Base-by-base conservation (phyloP, 1,139 yeast genomes). In the Hanseniaspora gamundiae region DNA sequence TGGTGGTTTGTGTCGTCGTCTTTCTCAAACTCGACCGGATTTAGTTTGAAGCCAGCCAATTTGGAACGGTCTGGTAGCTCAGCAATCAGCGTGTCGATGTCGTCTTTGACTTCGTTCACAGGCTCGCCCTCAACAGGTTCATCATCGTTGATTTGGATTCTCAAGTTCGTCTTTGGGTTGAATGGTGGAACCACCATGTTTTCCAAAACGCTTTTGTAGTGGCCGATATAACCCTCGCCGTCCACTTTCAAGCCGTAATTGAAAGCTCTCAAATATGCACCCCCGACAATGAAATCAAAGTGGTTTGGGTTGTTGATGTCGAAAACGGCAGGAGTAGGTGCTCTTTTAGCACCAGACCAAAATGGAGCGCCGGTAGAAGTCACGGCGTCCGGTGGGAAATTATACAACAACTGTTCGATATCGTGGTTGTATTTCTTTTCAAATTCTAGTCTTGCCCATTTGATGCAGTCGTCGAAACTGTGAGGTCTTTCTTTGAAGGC, bases 291-390 rank as follows among this genome's bases (percentile, higher is more conserved):
- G 55, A 88, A 91, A 57, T 83, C 76, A 60, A 80, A 74, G 60
- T 91, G 97, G 56, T 84, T 81, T 11, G 72, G 71, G 58, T 87
- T 78, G 54, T 76, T 68, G 52, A 81, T 70, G 58, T 87, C 94
- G 61, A 91, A 88, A 16, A 54, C 69, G 50, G 87, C 71, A 19
- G 95, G 87, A 40, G 74, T 76, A 45, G 99, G 99, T 20, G 95
- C 95, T 62, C 98, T 80, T 68, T 91, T 91, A 39, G 97, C 94
- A 48, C 97, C 96, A 22, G 95, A 78, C 99, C 99, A 91, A 67
- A 91, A 91, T 52, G 94, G 93, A 31, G 82, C 88, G 45, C 98
- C 98, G 46, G 74, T 73, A 0, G 95, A 79, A 2, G 96, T 91
- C 45, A 74, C 80, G 5, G 97, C 94, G 65, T 91, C 98, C 50